Evolutionary conservation across 495 filamentous ascomycete species (phyloP), one percentile per base, ranked within the genome.

Genomic region (Oidiodendron maius): DNA sequence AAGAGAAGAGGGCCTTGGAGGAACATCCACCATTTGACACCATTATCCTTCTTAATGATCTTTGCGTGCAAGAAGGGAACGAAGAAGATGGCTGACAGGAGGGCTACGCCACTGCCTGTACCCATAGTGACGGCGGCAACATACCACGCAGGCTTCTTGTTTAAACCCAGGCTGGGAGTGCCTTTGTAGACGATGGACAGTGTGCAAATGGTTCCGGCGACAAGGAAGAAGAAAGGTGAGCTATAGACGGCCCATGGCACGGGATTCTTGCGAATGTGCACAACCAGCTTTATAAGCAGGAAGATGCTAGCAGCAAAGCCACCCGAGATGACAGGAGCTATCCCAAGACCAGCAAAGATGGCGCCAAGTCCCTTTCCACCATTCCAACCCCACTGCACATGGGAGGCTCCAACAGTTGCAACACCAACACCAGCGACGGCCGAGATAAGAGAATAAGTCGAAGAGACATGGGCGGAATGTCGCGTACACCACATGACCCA

Each of bases 351-450:
- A 21, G 64, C 60, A 18, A 15, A 77, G 39, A 82, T 72, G 57
- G 81, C 76, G 52, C 74, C 66, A 40, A 80, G 64, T 62, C 76
- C 66, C n/a, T n/a, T n/a, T 10, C 50, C 50, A 5, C 5, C 5
- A 49, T 72, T 64, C 30, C 62, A 51, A 62, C 71, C 83, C 51
- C 83, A 87, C 15, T 61, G 59, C 42, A 84, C 61, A 8, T 77
- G 60, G 3, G 59, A 59, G 16, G 64, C 57, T 6, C 78, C 75
- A 38, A 77, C 60, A 12, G 76, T 58, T 0, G 80, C 81, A 53
- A 84, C 69, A 24, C 81, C 81, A 54, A 83, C 77, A 51, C 81
- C 82, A 44, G 80, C 66, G 30, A 86, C 64, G 42, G 77, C 79
- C 49, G 76, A 75, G 48, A 84, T 69, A 44, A 83, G 72, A 17